Evolutionary conservation across 768 basidiomycete genomes (phyloP).

Genomic region (Mycena pura): DNA sequence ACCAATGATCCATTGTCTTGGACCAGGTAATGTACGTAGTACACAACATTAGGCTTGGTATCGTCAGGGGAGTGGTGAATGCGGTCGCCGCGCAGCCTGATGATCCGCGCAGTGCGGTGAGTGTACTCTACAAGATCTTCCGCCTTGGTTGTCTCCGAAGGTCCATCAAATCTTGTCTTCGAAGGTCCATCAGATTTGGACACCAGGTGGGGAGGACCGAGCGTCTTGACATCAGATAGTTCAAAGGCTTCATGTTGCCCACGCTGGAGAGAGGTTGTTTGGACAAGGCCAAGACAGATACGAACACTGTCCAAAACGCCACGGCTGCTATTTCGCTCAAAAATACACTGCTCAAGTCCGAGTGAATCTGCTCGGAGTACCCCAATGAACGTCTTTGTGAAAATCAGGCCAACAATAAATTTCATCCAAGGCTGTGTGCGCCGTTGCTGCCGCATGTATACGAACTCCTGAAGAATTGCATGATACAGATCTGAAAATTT

Average conservation of each 20-base stretch:
- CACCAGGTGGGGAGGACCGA: slow-evolving; percentile 6
- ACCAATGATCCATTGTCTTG: too few relatives aligned
- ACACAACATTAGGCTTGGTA: not conserved
- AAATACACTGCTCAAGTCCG: slow-evolving; percentile 10
- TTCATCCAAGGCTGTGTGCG: slow-evolving; percentile 17
- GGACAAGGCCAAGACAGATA: slow-evolving; percentile 5
- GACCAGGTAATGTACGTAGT: too few relatives aligned
- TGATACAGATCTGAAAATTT: not conserved
- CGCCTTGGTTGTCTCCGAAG: not conserved
- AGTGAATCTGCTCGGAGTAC: slow-evolving; percentile 14
- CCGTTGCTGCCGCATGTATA: slow-evolving; percentile 10
- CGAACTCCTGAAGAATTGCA: slow-evolving; percentile 9
- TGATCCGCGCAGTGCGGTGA: slow-evolving; percentile 13
- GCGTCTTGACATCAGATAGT: not conserved
- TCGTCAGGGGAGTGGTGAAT: not conserved
- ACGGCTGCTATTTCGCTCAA: slow-evolving; percentile 5
- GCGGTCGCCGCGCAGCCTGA: slow-evolving; percentile 1
- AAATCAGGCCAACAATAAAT: slow-evolving; percentile 4
- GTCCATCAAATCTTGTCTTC: not conserved
- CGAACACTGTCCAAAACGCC: slow-evolving; percentile 11
- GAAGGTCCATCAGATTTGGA: not conserved
- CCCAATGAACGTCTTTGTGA: slow-evolving; percentile 5
- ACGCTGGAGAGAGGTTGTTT: slow-evolving; percentile 6
- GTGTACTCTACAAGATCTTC: slow-evolving; percentile 5
- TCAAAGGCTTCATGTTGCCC: slow-evolving; percentile 14